phyloP scores from a whole-genome alignment of 345 rosid species.

The Eucalyptus sp. region DNA sequence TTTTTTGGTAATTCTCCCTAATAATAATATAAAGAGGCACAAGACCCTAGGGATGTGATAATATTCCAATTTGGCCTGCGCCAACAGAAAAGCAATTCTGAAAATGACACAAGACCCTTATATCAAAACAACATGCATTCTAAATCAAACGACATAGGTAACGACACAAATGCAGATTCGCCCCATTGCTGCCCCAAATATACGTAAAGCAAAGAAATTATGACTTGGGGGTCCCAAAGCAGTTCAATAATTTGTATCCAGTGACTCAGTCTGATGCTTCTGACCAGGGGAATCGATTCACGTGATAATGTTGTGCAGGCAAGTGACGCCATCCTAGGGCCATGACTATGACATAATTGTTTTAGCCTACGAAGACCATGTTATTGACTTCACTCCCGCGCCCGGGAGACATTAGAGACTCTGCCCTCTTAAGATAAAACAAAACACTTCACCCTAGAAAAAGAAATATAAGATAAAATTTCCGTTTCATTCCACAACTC shows the following conservation, averaged over 20 bases:
- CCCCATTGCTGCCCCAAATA: background rate
- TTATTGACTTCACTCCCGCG: background rate
- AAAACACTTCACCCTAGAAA: no score
- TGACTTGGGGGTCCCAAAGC: background rate
- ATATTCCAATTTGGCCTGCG: background rate
- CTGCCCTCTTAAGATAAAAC: background rate
- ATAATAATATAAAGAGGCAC: background rate
- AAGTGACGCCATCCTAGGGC: background rate
- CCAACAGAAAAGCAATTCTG: no score
- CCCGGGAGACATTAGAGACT: background rate
- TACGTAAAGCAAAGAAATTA: background rate
- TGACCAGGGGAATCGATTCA: background rate
- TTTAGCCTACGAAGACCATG: background rate
- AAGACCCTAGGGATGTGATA: background rate
- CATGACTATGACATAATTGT: background rate
- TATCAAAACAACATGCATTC: rapidly evolving
- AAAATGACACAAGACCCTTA: background rate
- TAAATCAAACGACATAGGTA: background rate
- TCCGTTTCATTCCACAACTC: no score
- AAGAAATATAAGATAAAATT: no score
- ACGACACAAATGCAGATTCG: background rate
- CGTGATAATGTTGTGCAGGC: background rate
- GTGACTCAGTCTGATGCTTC: background rate
- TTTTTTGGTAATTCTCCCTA: no score
- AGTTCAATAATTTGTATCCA: no score